Percentiles rank a stretch among this genome's conserved stretches.
Conservation (phyloP, 2,329 filamentous ascomycete genomes). For the Colletotrichum caudatum region DNA sequence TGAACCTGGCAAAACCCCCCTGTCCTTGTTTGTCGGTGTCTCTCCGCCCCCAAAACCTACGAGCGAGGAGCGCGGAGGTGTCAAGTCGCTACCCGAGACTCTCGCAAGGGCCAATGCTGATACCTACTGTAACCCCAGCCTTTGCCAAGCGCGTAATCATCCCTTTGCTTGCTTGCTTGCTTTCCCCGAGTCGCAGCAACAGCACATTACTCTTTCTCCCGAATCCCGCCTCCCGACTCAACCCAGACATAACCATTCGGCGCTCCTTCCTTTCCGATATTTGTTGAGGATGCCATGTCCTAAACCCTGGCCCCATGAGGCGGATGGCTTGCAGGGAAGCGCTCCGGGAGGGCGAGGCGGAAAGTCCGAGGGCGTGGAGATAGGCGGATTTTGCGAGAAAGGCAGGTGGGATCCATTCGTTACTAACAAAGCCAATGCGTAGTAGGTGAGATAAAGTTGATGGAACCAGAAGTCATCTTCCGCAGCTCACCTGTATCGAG, state of each 20-base stretch:
- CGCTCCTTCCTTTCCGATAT: conserved; percentile 1
- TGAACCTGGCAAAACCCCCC: conserved; percentile 10
- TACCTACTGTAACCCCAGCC: conserved; percentile 23
- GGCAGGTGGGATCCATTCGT: background rate
- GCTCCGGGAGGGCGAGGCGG: conserved; percentile 11
- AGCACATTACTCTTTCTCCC: conserved; percentile 10
- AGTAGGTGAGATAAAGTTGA: conserved; percentile 16
- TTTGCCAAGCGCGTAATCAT: conserved; percentile 2
- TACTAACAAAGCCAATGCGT: background rate
- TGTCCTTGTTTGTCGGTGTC: conserved; percentile 19
- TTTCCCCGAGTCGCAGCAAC: background rate
- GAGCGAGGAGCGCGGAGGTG: conserved; percentile 14
- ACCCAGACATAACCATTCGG: conserved; percentile 1
- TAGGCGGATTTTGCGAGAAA: conserved; percentile 25
- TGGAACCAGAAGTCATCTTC: conserved; percentile 27
- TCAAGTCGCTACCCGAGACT: conserved; percentile 40
- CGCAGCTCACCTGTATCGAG: conserved; percentile 15
- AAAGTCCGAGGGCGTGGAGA: conserved; percentile 5
- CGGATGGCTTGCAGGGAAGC: conserved; percentile 32
- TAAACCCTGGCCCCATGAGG: conserved; percentile 26
- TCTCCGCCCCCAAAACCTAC: conserved; percentile 32
- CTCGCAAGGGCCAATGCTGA: conserved; percentile 30
- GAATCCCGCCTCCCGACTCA: background rate
- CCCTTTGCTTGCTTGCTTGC: background rate
- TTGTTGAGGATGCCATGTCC: conserved; percentile 10